A percentile compares a stretch with the other conserved stretches of the same genome.
Conservation (phyloP, 2,329 filamentous ascomycete genomes). For the Curvularia sp. region DNA sequence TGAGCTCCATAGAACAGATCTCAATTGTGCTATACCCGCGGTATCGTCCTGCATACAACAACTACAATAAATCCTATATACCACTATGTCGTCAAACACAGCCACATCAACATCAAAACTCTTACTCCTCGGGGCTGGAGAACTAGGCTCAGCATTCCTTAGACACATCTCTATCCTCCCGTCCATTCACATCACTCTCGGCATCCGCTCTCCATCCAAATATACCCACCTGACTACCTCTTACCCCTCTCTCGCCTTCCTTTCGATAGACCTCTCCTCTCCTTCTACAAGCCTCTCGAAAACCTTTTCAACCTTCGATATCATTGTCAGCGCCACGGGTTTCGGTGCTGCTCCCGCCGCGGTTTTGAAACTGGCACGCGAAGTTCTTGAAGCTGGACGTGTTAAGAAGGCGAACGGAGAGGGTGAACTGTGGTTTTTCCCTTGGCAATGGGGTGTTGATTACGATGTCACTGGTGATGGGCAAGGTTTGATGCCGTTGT, state of each 20-base stretch:
- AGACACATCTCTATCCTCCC: conserved; percentile 60
- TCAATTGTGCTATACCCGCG: neutral
- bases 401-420: conserved; percentile 37
- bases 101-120: conserved; percentile 42
- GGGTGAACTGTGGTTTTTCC: conserved; percentile 59
- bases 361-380: conserved; percentile 65
- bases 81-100: neutral
- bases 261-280: conserved; percentile 54
- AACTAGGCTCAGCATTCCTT: conserved; percentile 67
- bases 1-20: neutral
- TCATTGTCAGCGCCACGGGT: conserved; percentile 68
- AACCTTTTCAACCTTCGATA: conserved; percentile 56
- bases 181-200: conserved; percentile 57
- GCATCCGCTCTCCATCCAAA: conserved; percentile 61
- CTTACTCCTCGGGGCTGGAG: conserved; percentile 71
- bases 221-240: conserved; percentile 37
- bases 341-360: conserved; percentile 64
- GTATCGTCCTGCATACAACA: no score
- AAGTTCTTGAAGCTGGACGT: conserved; percentile 61
- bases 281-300: conserved; percentile 40
- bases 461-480: conserved; percentile 68
- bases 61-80: neutral
- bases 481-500: conserved; percentile 68
- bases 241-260: conserved; percentile 41
- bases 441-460: conserved; percentile 78